A percentile compares a stretch with the other conserved stretches of the same genome.
phyloP scores from a whole-genome alignment of 257 asterid species.

The Fraxinus cuspidata region DNA sequence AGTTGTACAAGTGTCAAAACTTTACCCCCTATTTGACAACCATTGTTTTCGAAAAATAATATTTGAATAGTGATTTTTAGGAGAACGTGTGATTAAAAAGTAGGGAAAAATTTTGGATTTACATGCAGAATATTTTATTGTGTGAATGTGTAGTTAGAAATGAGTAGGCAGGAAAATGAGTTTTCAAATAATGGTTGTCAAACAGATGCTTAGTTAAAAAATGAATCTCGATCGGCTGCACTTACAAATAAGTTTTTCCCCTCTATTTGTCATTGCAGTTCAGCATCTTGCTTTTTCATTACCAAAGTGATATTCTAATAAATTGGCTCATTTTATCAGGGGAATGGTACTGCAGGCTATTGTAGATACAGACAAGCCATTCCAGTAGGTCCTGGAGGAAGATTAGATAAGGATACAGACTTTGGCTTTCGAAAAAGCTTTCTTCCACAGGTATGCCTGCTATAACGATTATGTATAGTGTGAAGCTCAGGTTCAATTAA shows the following conservation, averaged over 20 bases:
- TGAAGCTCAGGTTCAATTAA: background rate
- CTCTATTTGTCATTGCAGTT: background rate
- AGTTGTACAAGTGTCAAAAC: background rate
- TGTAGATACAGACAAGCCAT: conserved; percentile 87
- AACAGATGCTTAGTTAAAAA: too few species aligned
- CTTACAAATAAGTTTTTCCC: background rate
- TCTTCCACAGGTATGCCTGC: conserved; percentile 70
- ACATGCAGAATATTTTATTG: too few species aligned
- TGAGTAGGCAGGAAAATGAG: too few species aligned
- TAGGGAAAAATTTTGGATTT: too few species aligned
- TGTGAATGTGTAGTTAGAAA: too few species aligned
- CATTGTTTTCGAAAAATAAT: too few species aligned
- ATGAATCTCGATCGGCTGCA: background rate
- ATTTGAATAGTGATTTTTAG: too few species aligned
- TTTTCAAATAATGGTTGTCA: too few species aligned
- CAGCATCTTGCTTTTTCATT: background rate
- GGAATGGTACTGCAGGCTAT: conserved; percentile 67
- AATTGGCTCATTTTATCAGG: conserved; percentile 38
- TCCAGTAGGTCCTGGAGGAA: conserved; percentile 72
- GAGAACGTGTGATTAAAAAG: too few species aligned
- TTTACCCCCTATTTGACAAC: too few species aligned
- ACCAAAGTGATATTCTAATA: background rate
- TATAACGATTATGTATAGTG: background rate
- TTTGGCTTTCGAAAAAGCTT: conserved; percentile 69
- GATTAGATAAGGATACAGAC: conserved; percentile 68